Conservation (phyloP, 805 yeast species). For the Candida tallmaniae region DNA sequence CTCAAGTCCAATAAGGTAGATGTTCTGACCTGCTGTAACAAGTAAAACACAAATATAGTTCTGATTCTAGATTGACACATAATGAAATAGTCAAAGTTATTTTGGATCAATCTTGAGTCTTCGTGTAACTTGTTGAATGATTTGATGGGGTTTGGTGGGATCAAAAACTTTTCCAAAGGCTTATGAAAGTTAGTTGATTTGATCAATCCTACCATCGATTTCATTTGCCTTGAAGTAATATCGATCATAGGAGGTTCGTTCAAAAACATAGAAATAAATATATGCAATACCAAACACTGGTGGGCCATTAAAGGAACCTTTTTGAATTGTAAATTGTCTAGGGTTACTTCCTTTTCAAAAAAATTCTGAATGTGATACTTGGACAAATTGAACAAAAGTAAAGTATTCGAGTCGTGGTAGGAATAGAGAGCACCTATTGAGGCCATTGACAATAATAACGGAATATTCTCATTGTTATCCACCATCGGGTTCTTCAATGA, state of each 20-base stretch:
- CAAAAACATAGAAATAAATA: conserved; percentile 52
- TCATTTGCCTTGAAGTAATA: conserved; percentile 48
- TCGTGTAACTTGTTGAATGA: neutral
- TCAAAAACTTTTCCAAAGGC: conserved; percentile 42
- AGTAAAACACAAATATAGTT: conserved; percentile 48
- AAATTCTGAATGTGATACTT: conserved; percentile 62
- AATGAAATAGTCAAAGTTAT: conserved; percentile 47
- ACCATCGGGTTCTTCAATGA: conserved; percentile 39
- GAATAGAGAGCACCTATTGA: conserved; percentile 87
- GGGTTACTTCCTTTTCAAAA: conserved; percentile 49
- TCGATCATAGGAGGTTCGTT: conserved; percentile 50
- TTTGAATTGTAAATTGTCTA: conserved; percentile 44
- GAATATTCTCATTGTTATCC: conserved; percentile 47
- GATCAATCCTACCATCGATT: conserved; percentile 50
- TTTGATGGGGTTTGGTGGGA: conserved; percentile 31
- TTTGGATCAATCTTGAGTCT: conserved; percentile 21
- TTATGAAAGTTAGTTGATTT: conserved; percentile 49
- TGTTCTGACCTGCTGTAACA: conserved; percentile 45
- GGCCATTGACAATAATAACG: conserved; percentile 74
- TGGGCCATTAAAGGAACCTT: conserved; percentile 54
- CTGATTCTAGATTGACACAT: conserved; percentile 53
- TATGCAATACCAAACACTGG: conserved; percentile 52
- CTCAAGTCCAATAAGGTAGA: conserved; percentile 37
- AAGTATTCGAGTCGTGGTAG: conserved; percentile 73
- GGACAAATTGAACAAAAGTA: conserved; percentile 63